A percentile compares a stretch with the other conserved stretches of the same genome.
Conservation (phyloP, 805 yeast species). For the Saccharomyces paradoxus region DNA sequence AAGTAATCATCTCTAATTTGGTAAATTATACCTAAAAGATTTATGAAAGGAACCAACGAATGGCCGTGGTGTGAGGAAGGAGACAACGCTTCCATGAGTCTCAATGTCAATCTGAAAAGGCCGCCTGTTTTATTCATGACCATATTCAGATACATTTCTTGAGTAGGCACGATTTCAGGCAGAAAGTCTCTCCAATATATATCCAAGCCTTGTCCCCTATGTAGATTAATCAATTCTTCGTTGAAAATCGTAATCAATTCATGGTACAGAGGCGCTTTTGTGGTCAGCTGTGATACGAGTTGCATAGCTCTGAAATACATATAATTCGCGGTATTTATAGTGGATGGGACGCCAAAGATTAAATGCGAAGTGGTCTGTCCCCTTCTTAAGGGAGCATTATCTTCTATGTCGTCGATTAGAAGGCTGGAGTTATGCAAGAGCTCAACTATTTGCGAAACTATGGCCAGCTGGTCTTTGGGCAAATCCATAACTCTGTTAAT, state of each 20-base stretch:
- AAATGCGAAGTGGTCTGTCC: constrained; percentile 76
- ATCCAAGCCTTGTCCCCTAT: constrained; percentile 86
- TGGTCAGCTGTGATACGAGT: constrained; percentile 33
- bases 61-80: constrained; percentile 1
- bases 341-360: constrained; percentile 67
- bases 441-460: constrained; percentile 44
- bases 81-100: constrained; percentile 41
- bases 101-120: constrained; percentile 63
- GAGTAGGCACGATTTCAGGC: constrained; percentile 42
- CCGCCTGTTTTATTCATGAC: constrained; percentile 89
- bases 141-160: constrained; percentile 64
- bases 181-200: constrained; percentile 75
- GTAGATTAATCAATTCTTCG: constrained; percentile 73
- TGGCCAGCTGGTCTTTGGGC: constrained; percentile 31
- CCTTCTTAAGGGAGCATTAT: constrained; percentile 58
- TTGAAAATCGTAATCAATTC: constrained; percentile 39
- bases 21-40: constrained; percentile 71
- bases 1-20: constrained; percentile 82
- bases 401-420: constrained; percentile 85
- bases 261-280: constrained; percentile 9
- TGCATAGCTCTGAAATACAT: constrained; percentile 70
- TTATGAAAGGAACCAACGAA: constrained; percentile 53
- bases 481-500: constrained; percentile 47
- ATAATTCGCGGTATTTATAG: constrained; percentile 76
- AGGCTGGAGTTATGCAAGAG: constrained; percentile 59